Evolutionary conservation across 2,329 filamentous ascomycete genomes (phyloP), one percentile per base, ranked within the genome.

Genomic region (Pseudopyricularia javanii): DNA sequence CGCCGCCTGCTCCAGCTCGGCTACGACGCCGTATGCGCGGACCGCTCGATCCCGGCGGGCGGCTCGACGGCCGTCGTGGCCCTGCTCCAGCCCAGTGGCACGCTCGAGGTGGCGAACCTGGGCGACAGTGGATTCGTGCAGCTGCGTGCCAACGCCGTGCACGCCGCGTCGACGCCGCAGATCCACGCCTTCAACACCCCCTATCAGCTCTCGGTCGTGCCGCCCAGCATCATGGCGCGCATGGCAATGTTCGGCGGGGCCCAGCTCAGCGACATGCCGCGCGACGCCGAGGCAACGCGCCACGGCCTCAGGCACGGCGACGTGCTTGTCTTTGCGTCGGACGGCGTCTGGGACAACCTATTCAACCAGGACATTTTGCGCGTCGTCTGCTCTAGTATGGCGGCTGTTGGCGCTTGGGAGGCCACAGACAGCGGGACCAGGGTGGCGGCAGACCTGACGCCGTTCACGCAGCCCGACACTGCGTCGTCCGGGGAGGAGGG

Each of bases 141-240:
- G 56, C 75, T 97, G 55, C 83, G 90, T 14, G 79, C 88, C 26
- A 94, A 91, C 59, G 88, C 86, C 14, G 87, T 98, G 32, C 85
- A 93, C 66, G 80, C 85, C 53, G 85, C 83, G 63, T 95, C 90
- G 2, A 79, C 83, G 49, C 86, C 89, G 24, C 93, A 98, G 68
- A 96, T 90, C 1, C 93, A 98, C 67, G 90, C 85, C 45, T 98
- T 98, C 77, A 98, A 98, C 68, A 97, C 93, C 0, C 93, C 93
- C 0, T 98, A 88, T 64, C 93, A 98, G 67, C 79, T 98, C 40
- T 91, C 89, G 52, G 83, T 95, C 52, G 84, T 96, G 7, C 91
- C 93, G 1, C 80, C 85, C 3, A 81, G 79, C 60, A 84, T 95
- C 69, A 78, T 89, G 54, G 80, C 82, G 22, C 87, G 93, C 61